Evolutionary conservation across 2,329 filamentous ascomycete genomes (phyloP).

Genomic region (Exophiala spinifera): DNA sequence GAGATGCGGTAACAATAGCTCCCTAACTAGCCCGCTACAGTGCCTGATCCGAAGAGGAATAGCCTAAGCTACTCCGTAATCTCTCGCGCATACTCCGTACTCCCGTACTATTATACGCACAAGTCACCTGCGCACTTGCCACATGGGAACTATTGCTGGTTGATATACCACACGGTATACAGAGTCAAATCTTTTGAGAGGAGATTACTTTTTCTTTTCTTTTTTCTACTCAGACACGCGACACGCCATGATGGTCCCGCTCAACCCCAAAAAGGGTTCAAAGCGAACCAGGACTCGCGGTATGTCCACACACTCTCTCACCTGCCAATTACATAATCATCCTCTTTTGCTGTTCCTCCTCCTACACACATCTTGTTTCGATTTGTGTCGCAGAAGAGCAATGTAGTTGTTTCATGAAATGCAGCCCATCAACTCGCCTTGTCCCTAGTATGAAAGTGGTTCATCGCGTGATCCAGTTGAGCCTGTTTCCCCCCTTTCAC

Average conservation of each 20-base stretch:
- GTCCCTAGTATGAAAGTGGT: background rate
- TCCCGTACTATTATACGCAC: no score
- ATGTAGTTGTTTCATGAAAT: slow-evolving; percentile 1
- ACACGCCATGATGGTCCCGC: background rate
- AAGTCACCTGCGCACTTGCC: no score
- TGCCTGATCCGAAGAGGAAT: no score
- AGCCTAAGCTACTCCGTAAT: no score
- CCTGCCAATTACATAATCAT: slow-evolving; percentile 1
- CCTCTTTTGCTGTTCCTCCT: background rate
- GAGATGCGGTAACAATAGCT: no score
- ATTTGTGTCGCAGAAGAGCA: slow-evolving; percentile 4
- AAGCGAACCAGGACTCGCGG: background rate
- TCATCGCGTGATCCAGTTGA: slow-evolving; percentile 12
- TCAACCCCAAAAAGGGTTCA: background rate
- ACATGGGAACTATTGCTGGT: no score
- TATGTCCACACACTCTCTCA: slow-evolving; percentile 1
- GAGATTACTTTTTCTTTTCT: slow-evolving; percentile 8
- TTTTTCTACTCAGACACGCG: slow-evolving; percentile 10
- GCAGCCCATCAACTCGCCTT: background rate
- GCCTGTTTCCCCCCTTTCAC: background rate
- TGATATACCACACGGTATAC: no score
- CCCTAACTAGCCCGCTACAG: no score
- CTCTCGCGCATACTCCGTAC: no score
- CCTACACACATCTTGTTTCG: slow-evolving; percentile 1
- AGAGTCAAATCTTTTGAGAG: slow-evolving; percentile 1